Base-by-base conservation (phyloP, 495 filamentous ascomycete species). In the Penicillium steckii region DNA sequence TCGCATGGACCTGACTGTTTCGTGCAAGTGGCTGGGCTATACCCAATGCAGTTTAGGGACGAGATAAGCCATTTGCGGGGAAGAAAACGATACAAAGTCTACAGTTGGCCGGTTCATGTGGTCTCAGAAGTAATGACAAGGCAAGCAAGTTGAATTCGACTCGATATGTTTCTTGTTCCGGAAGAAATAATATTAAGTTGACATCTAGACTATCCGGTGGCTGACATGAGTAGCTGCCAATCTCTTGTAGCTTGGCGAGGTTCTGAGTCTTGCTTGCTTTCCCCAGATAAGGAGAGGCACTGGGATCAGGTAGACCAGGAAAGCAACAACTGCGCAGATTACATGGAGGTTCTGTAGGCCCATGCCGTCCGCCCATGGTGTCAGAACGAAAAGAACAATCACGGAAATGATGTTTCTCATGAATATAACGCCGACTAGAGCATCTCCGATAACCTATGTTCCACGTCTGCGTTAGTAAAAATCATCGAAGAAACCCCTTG, bases 341-440 rank as follows among this genome's bases (percentile, higher is more conserved):
- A 65, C 53, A 27, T 65, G 62, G 2, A 65, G 51, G 25, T 73
- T 66, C 13, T 60, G 59, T 48, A 70, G 58, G 13, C 70, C 70
- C 62, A 67, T 68, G 10, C 55, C 55, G 4, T 63, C 55, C 2
- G 72, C 57, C 69, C 71, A 74, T 1, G 69, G 69, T 0, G 67
- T 71, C 9, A 74, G 40, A 0, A 54, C 66, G 30, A 70, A 69
- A 1, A 72, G 57, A 4, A 72, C 59, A 22, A 69, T 56, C 12
- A 65, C 55, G 10, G 62, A 60, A 15, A 68, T 52, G 25, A 65
- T 62, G 19, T 71, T 72, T 6, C 68, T 56, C 50, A 63, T 60
- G 30, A 72, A 65, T 5, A 68, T 62, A 0, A 72, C 61, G 0
- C 61, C 68, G 3, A 72, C 60, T 4, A 72, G 35, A 18, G 67